Evolutionary conservation across 352 stramenopile genomes (phyloP).

Genomic region (Phytophthora ohioensis): DNA sequence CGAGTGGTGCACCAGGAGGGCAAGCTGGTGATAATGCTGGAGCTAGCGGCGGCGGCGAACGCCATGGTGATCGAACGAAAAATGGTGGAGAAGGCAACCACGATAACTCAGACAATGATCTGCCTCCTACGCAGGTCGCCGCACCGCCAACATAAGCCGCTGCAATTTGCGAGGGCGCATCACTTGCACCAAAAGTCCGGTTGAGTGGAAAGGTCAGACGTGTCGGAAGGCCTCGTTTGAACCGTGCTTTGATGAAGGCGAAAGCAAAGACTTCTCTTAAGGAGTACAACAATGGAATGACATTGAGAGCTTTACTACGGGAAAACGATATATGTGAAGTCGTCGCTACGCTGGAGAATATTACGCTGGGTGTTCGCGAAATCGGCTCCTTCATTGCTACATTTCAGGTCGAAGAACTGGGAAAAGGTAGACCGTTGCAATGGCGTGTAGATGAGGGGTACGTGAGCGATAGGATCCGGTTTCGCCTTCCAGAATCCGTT

Average conservation of each 20-base stretch:
- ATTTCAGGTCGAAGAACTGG: not conserved
- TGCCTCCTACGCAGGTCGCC: not conserved
- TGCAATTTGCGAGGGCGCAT: not conserved
- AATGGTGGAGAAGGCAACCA: not conserved
- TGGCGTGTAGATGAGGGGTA: not conserved
- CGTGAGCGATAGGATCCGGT: not conserved
- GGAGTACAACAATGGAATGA: constrained; percentile 17
- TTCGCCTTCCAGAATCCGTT: not conserved
- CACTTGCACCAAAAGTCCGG: not conserved
- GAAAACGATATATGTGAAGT: not conserved
- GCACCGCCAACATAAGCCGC: not conserved
- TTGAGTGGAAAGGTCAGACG: not conserved
- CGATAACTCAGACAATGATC: not conserved
- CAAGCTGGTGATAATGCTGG: not conserved
- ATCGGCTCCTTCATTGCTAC: not conserved
- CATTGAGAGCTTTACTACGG: constrained; percentile 4
- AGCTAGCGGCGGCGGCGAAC: not conserved
- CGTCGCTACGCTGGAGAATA: not conserved
- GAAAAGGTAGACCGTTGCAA: not conserved
- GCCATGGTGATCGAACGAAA: not conserved
- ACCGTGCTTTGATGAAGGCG: not conserved
- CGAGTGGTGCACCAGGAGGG: not conserved
- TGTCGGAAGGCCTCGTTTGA: not conserved
- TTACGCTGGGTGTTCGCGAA: not conserved
- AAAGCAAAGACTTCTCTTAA: not conserved